phyloP scores from a whole-genome alignment of 345 rosid species.

The Linum trigynum region DNA sequence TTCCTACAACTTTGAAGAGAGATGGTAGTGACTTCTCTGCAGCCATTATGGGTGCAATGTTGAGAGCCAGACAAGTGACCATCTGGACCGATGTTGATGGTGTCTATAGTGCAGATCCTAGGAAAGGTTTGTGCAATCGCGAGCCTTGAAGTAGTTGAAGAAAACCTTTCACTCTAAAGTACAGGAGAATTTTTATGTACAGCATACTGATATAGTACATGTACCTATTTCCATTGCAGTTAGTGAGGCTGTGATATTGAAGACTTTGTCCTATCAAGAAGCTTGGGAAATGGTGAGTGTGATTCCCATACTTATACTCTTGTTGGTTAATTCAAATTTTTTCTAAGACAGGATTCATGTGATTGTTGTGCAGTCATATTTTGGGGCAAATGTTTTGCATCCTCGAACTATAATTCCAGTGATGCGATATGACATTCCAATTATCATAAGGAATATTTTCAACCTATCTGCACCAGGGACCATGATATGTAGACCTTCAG shows the following conservation, averaged over 20 bases:
- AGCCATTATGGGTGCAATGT: conserved; percentile 83
- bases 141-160: background rate
- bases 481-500: conserved; percentile 49
- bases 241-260: conserved; percentile 88
- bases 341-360: conserved; percentile 22
- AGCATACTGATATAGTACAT: background rate
- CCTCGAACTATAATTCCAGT: conserved; percentile 98
- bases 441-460: conserved; percentile 84
- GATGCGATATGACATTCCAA: conserved; percentile 84
- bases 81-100: conserved; percentile 99
- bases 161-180: background rate
- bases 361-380: conserved; percentile 69
- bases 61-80: conserved; percentile 77
- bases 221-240: conserved; percentile 42
- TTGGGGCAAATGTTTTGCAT: conserved; percentile 97
- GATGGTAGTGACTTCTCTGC: conserved; percentile 99
- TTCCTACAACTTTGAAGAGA: conserved; percentile 95
- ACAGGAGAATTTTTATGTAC: background rate
- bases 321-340: conserved; percentile 12
- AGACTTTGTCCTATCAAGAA: conserved; percentile 87
- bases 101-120: conserved; percentile 95
- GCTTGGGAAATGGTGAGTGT: conserved; percentile 98
- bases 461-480: conserved; percentile 91
- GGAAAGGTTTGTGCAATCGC: conserved; percentile 56
- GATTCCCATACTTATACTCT: conserved; percentile 14